Conservation (phyloP, 192 early-diverging fungal species). For the Mortierella claussenii region DNA sequence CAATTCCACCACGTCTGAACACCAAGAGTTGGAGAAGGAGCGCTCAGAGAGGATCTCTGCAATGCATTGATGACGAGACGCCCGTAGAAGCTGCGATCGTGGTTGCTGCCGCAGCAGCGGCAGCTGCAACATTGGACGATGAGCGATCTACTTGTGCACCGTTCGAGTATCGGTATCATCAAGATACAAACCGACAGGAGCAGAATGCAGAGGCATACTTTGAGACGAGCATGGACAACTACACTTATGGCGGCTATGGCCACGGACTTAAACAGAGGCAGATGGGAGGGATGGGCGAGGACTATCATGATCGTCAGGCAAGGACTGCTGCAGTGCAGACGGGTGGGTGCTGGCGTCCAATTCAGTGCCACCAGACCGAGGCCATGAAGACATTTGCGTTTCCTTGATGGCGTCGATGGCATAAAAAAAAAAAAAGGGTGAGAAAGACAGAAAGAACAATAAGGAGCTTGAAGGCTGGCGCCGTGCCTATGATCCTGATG, state of each 20-base stretch:
- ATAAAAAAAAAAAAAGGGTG: too few species aligned
- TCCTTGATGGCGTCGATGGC: too few species aligned
- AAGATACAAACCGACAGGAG: neutral
- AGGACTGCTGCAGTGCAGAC: neutral
- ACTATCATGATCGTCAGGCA: constrained; percentile 4
- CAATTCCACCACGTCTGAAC: constrained; percentile 5
- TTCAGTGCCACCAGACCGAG: constrained; percentile 2
- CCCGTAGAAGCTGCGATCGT: neutral
- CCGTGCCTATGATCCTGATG: too few species aligned
- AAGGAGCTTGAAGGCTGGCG: too few species aligned
- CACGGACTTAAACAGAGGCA: neutral
- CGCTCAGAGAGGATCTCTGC: too few species aligned
- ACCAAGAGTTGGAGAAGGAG: constrained; percentile 12
- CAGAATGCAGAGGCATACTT: constrained; percentile 5
- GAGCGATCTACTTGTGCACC: neutral
- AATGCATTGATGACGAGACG: neutral
- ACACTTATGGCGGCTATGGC: neutral
- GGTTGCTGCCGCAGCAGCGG: neutral
- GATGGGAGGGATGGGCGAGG: neutral
- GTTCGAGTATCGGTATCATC: neutral
- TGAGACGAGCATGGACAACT: constrained; percentile 2
- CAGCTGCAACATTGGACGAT: neutral
- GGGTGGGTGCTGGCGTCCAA: constrained; percentile 11
- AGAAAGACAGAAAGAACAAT: too few species aligned
- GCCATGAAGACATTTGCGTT: constrained; percentile 9